A percentile compares a stretch with the other conserved stretches of the same genome.
These are phyloP conservation scores for Meira miltonrushii DNA, from an alignment of 1,284 basidiomycete genomes.

Conservation along the genomic window DNA sequence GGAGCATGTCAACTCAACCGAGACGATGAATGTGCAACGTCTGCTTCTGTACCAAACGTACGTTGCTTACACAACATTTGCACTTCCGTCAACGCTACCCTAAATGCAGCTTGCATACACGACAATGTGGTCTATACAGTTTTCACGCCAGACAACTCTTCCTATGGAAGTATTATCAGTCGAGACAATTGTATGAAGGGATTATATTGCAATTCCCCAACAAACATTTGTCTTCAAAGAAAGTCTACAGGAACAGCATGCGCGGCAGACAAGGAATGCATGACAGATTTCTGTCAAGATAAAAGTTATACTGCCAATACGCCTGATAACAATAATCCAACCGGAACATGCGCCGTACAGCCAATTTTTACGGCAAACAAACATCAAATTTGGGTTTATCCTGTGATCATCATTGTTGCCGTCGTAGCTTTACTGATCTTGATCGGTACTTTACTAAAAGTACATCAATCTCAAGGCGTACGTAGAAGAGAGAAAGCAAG, in stretches of 20 bases:
- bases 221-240: not conserved
- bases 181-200: conserved; percentile 5
- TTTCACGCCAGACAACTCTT: not conserved
- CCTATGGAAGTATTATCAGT: conserved; percentile 5
- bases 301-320: not conserved
- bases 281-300: conserved; percentile 1
- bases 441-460: not conserved
- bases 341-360: not conserved
- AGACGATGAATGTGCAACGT: conserved; percentile 2
- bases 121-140: conserved; percentile 7
- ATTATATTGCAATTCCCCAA: conserved; percentile 2
- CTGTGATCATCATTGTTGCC: not conserved
- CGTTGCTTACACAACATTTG: conserved; percentile 6
- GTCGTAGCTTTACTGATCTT: not conserved
- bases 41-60: not conserved
- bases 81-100: not conserved
- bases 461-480: not conserved
- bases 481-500: not conserved
- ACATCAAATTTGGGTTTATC: not conserved
- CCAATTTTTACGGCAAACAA: not conserved
- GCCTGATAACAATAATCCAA: conserved; percentile 4
- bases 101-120: not conserved
- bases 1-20: conserved; percentile 1
- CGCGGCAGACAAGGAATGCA: conserved; percentile 8
- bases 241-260: not conserved